phyloP scores from a whole-genome alignment of 2,329 filamentous ascomycete species.

The Epichloe sp. region DNA sequence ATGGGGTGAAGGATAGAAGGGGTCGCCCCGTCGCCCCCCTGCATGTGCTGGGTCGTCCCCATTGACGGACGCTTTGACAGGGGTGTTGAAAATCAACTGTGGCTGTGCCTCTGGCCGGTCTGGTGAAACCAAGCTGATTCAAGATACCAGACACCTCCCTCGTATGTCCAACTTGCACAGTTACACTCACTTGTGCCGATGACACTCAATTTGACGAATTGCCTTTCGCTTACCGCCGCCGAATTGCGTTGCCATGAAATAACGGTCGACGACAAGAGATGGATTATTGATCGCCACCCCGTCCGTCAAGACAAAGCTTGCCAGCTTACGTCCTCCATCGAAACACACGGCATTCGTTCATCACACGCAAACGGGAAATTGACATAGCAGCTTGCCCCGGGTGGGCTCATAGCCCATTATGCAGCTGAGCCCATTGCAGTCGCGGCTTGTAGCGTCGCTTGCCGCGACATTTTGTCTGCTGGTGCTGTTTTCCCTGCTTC shows the following conservation, averaged over 20 bases:
- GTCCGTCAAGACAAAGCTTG: not conserved
- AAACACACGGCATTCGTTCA: not conserved
- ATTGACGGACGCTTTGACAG: too few relatives aligned
- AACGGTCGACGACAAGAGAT: not conserved
- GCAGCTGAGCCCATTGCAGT: constrained; percentile 57
- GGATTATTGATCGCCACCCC: not conserved
- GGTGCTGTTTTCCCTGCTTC: constrained; percentile 47
- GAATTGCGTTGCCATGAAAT: not conserved
- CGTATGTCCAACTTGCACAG: not conserved
- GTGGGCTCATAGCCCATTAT: constrained; percentile 24
- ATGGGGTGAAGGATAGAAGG: too few relatives aligned
- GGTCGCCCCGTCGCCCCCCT: not conserved
- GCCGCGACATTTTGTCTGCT: constrained; percentile 46
- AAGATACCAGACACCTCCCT: not conserved
- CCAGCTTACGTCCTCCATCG: not conserved
- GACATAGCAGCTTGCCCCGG: not conserved
- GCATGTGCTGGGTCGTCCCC: not conserved
- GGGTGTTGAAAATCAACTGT: not conserved
- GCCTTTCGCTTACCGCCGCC: not conserved
- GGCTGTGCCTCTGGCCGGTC: not conserved
- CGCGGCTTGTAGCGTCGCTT: constrained; percentile 56
- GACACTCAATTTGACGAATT: not conserved
- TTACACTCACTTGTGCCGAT: not conserved
- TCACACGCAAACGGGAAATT: not conserved
- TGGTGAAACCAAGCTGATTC: not conserved